A percentile compares a stretch with the other conserved stretches of the same genome.
Conservation (phyloP, 2,329 filamentous ascomycete genomes). For the Verticillium nubilum region DNA sequence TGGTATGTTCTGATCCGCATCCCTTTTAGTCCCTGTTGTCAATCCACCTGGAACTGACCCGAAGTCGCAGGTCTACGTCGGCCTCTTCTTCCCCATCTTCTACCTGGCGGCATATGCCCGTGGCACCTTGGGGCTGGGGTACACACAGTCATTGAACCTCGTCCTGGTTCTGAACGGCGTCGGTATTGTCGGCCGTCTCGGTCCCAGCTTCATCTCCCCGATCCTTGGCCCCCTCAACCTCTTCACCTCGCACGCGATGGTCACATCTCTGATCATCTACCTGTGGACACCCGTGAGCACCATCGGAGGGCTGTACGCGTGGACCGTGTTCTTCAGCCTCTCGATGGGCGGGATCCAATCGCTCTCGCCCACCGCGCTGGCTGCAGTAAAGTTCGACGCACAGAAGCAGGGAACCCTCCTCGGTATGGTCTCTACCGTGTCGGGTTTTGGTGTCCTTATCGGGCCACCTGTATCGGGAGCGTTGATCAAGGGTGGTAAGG, state of each 20-base stretch:
- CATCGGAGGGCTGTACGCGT: not conserved
- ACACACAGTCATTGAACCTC: constrained; percentile 28
- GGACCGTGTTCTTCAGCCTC: not conserved
- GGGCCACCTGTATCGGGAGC: not conserved
- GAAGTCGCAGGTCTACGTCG: constrained; percentile 13
- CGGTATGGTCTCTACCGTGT: not conserved
- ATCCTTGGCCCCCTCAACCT: not conserved
- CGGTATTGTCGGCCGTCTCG: constrained; percentile 37
- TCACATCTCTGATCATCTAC: not conserved
- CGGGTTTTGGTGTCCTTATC: not conserved
- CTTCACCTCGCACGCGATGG: not conserved
- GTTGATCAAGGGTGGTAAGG: not conserved
- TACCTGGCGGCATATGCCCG: constrained; percentile 30
- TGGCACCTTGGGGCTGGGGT: constrained; percentile 13
- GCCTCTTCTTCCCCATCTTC: constrained; percentile 29
- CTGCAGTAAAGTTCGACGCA: not conserved
- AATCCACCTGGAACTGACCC: too few relatives aligned
- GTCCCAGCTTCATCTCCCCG: constrained; percentile 26
- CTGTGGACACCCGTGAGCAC: not conserved
- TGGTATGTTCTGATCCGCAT: constrained; percentile 26
- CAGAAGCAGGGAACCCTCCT: not conserved
- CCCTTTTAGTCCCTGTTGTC: constrained; percentile 19
- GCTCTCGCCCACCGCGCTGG: not conserved
- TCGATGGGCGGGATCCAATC: not conserved
- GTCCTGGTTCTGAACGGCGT: constrained; percentile 39